A percentile compares a stretch with the other conserved stretches of the same genome.
Conservation (phyloP, 164 flowering plant genomes). For the Brasenia schreberi region DNA sequence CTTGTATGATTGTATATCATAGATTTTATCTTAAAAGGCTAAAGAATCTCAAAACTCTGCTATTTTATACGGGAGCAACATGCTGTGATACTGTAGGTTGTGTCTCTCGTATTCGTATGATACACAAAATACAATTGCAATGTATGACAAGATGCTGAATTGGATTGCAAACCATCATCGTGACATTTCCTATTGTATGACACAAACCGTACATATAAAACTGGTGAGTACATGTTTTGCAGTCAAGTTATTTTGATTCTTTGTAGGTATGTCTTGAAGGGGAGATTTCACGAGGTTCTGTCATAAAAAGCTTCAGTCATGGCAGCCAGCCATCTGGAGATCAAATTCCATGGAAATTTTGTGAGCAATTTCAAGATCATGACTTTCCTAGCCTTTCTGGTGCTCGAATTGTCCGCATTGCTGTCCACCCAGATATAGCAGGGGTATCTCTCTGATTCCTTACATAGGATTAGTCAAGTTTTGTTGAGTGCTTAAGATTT, state of each 20-base stretch:
- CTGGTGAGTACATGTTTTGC: too few relatives aligned
- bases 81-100: too few relatives aligned
- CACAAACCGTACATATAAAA: neutral
- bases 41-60: too few relatives aligned
- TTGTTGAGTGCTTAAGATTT: neutral
- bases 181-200: neutral
- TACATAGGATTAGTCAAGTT: neutral
- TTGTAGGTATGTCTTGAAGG: slow-evolving; percentile 87
- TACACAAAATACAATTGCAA: too few relatives aligned
- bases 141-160: too few relatives aligned
- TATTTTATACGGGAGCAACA: too few relatives aligned
- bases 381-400: slow-evolving; percentile 90
- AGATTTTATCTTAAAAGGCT: too few relatives aligned
- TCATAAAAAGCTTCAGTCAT: slow-evolving; percentile 52
- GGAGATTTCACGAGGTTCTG: slow-evolving; percentile 78
- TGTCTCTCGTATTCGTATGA: too few relatives aligned
- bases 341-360: slow-evolving; percentile 97
- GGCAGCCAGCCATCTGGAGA: slow-evolving; percentile 89
- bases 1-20: too few relatives aligned
- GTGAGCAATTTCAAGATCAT: slow-evolving; percentile 70
- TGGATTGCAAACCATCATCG: too few relatives aligned
- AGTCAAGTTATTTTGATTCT: neutral
- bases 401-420: slow-evolving; percentile 95
- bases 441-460: slow-evolving; percentile 37
- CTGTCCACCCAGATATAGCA: slow-evolving; percentile 94